phyloP scores from a whole-genome alignment of 768 basidiomycete genomes.

The Boletus sp. region DNA sequence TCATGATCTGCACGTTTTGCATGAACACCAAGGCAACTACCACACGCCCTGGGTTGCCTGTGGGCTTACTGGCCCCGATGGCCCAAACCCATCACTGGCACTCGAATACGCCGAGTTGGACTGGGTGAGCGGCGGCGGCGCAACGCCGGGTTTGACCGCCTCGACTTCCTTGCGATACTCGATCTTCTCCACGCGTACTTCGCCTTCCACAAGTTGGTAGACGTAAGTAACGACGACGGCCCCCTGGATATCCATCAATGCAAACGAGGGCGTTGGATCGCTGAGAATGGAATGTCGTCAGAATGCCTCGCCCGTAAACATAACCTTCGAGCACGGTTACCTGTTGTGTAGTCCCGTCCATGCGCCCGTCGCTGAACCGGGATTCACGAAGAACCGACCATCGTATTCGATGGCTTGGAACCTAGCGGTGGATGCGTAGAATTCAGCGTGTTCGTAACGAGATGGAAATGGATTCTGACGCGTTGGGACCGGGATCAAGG shows the following conservation, averaged over 20 bases:
- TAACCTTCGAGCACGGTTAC: not conserved
- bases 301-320: not conserved
- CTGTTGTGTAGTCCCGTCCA: slow-evolving; percentile 61
- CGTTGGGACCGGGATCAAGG: not conserved
- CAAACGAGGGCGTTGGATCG: slow-evolving; percentile 90
- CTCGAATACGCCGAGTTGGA: slow-evolving; percentile 34
- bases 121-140: slow-evolving; percentile 20
- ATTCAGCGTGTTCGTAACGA: not conserved
- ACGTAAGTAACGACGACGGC: slow-evolving; percentile 96
- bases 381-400: slow-evolving; percentile 91
- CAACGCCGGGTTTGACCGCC: slow-evolving; percentile 29
- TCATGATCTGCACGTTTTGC: not conserved
- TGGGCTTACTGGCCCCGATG: slow-evolving; percentile 26
- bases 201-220: slow-evolving; percentile 90
- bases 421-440: slow-evolving; percentile 34
- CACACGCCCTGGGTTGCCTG: slow-evolving; percentile 27
- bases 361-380: slow-evolving; percentile 92
- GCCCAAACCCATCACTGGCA: slow-evolving; percentile 17
- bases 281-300: slow-evolving; percentile 35
- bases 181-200: slow-evolving; percentile 90
- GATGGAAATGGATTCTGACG: not conserved
- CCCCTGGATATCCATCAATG: slow-evolving; percentile 97
- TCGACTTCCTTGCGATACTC: slow-evolving; percentile 71
- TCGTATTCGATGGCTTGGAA: slow-evolving; percentile 95
- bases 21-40: slow-evolving; percentile 8